A percentile compares a stretch with the other conserved stretches of the same genome.
These are phyloP conservation scores for Picea engelmannii DNA, from an alignment of 83 land plant genomes.

Conservation along the genomic window DNA sequence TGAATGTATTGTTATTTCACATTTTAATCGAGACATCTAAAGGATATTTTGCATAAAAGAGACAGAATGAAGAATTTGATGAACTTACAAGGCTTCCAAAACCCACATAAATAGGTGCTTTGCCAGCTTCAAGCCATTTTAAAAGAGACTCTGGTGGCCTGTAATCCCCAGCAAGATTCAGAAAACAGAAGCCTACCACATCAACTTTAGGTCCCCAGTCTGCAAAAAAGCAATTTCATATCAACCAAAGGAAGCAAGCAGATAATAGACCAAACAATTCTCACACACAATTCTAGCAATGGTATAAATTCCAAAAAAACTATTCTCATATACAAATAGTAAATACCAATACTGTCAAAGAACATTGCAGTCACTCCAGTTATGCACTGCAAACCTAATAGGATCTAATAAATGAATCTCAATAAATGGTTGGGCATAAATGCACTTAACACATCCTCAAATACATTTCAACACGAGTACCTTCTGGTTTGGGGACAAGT, in stretches of 20 bases:
- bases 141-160: slow-evolving; percentile 71
- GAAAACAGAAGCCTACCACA: slow-evolving; percentile 93
- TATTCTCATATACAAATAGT: too few species aligned
- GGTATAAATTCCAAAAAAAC: too few species aligned
- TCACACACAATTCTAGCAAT: too few species aligned
- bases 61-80: slow-evolving; percentile 1
- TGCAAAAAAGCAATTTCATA: slow-evolving; percentile 27
- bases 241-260: slow-evolving; percentile 5
- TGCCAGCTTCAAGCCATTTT: slow-evolving; percentile 72
- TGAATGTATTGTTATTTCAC: background rate
- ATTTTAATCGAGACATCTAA: background rate
- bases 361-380: background rate
- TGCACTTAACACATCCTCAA: background rate
- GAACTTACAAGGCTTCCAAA: slow-evolving; percentile 93
- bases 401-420: background rate
- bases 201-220: slow-evolving; percentile 93
- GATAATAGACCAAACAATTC: background rate
- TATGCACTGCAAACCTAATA: background rate
- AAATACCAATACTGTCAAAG: too few species aligned
- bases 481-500: slow-evolving; percentile 98
- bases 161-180: slow-evolving; percentile 78
- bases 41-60: background rate
- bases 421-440: background rate
- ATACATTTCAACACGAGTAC: slow-evolving; percentile 26
- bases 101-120: slow-evolving; percentile 82